Percentiles rank a stretch among this genome's conserved stretches.
Evolutionary conservation across 202 grass and related monocot species (phyloP).

Genomic region (Eragrostis tef): DNA sequence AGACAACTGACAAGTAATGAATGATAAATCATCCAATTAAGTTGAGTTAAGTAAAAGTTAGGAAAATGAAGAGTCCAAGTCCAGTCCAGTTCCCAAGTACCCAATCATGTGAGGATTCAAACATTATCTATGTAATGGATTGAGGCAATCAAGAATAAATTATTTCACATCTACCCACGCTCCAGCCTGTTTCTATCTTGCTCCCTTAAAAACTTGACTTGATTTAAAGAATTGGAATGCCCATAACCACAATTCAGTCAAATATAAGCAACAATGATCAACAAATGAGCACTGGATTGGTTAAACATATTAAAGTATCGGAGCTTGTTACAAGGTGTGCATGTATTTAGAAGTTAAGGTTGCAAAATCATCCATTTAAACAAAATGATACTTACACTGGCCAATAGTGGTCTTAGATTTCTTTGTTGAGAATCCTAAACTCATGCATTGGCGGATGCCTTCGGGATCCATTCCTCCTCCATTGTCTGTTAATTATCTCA

Average conservation of each 20-base stretch:
- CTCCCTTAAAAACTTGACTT: neutral
- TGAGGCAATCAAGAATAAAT: neutral
- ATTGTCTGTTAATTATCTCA: conserved; percentile 61
- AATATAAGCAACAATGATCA: neutral
- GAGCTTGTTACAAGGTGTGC: neutral
- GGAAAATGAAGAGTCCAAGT: neutral
- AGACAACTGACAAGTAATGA: neutral
- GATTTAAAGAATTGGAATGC: conserved; percentile 18
- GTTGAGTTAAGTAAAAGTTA: conserved; percentile 1
- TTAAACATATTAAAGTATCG: neutral
- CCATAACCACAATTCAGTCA: neutral
- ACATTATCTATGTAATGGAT: neutral
- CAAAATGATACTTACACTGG: conserved; percentile 67
- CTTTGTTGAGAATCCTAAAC: conserved; percentile 93
- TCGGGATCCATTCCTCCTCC: conserved; percentile 97
- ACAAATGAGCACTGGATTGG: neutral
- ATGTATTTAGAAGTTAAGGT: conserved; percentile 20
- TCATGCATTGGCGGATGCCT: conserved; percentile 90
- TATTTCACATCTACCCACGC: neutral
- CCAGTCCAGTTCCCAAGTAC: neutral
- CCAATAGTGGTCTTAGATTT: conserved; percentile 94
- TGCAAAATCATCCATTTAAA: conserved; percentile 39
- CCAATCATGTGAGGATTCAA: neutral
- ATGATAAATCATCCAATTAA: neutral
- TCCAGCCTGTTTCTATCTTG: neutral